These are phyloP conservation scores for Leucocoprinus leucothites DNA, from an alignment of 768 basidiomycete genomes.

Conservation along the genomic window DNA sequence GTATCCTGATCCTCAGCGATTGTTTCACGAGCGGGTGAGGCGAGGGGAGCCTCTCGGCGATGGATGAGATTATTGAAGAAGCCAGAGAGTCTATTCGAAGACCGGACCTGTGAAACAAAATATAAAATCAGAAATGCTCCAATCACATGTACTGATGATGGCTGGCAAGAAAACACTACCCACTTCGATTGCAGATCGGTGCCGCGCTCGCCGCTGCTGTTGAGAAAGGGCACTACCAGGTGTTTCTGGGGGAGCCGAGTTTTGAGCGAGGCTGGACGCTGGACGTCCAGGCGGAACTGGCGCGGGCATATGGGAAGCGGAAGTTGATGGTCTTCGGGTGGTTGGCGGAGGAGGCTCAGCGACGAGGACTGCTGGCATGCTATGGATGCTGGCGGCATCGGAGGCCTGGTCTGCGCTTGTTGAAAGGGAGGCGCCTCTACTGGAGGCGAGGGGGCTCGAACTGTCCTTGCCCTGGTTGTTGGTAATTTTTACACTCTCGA, in stretches of 20 bases:
- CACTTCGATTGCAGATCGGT: conserved; percentile 61
- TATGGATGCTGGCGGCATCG: conserved; percentile 57
- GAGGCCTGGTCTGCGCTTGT: conserved; percentile 34
- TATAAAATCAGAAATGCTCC: conserved; percentile 14
- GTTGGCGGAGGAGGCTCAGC: conserved; percentile 31
- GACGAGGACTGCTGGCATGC: conserved; percentile 55
- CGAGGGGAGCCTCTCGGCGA: conserved; percentile 51
- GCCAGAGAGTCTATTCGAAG: conserved; percentile 78
- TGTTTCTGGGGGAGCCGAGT: conserved; percentile 22
- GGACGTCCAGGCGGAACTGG: conserved; percentile 30
- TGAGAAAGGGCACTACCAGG: conserved; percentile 19
- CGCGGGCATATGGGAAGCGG: conserved; percentile 20
- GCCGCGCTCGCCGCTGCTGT: conserved; percentile 38
- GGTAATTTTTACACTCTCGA: conserved; percentile 25
- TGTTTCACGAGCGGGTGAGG: conserved; percentile 16
- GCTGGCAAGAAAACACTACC: conserved; percentile 20
- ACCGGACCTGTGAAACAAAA: conserved; percentile 39
- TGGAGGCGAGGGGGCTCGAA: conserved; percentile 21
- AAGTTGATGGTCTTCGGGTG: conserved; percentile 27
- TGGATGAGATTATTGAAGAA: conserved; percentile 80
- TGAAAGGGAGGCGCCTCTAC: conserved; percentile 34
- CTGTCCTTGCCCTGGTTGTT: conserved; percentile 22
- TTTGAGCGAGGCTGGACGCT: conserved; percentile 11
- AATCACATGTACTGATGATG: conserved; percentile 8
- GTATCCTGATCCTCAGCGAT: conserved; percentile 12